These are phyloP conservation scores for Citeromyces hawaiiensis DNA, from an alignment of 1,139 yeast species.

Conservation along the genomic window DNA sequence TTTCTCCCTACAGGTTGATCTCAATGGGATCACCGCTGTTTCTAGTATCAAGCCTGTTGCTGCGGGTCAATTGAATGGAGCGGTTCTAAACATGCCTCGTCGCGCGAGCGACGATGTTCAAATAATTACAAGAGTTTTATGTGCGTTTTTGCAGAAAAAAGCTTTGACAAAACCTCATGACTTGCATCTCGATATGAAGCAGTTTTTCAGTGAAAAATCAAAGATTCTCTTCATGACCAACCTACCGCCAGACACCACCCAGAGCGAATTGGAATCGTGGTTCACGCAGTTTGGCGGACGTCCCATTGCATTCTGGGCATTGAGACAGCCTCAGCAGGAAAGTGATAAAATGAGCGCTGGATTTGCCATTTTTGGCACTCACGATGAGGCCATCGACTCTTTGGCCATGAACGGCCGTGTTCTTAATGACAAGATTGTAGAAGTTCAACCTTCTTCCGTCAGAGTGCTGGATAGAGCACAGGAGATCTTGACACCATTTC, in stretches of 20 bases:
- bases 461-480: conserved; percentile 69
- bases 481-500: conserved; percentile 72
- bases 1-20: conserved; percentile 44
- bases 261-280: conserved; percentile 85
- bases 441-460: conserved; percentile 78
- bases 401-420: conserved; percentile 70
- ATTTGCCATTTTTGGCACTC: conserved; percentile 73
- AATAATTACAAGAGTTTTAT: neutral
- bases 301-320: conserved; percentile 84
- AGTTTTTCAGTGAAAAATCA: conserved; percentile 61
- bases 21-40: conserved; percentile 4
- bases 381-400: conserved; percentile 76
- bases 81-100: neutral
- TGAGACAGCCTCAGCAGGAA: conserved; percentile 14
- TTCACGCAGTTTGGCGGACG: conserved; percentile 77
- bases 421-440: conserved; percentile 61
- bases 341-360: conserved; percentile 38
- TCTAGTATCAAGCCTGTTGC: conserved; percentile 10
- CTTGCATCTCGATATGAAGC: conserved; percentile 51
- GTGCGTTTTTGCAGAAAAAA: conserved; percentile 2
- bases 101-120: neutral
- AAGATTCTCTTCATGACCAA: conserved; percentile 69
- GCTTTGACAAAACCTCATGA: conserved; percentile 65
- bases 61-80: conserved; percentile 34
- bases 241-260: conserved; percentile 77